Percentiles rank a stretch among this genome's conserved stretches.
Evolutionary conservation across 805 yeast genomes (phyloP).

Genomic region (Torulaspora quercuum): DNA sequence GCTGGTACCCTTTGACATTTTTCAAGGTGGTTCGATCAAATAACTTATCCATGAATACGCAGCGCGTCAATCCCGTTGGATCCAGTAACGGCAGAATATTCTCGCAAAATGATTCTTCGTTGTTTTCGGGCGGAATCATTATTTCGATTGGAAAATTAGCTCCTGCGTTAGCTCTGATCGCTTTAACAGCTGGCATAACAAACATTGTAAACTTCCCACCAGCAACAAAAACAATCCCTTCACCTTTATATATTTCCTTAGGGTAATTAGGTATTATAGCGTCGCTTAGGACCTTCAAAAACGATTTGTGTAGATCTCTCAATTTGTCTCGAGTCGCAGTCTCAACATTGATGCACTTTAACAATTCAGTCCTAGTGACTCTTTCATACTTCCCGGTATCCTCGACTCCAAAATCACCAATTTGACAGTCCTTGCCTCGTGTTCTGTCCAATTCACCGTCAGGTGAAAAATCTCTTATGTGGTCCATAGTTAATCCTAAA

Average conservation of each 20-base stretch:
- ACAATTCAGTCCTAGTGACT: conserved; percentile 16
- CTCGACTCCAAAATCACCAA: conserved; percentile 14
- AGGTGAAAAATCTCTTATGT: conserved; percentile 16
- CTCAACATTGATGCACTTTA: conserved; percentile 18
- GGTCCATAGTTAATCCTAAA: conserved; percentile 11
- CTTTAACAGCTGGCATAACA: conserved; percentile 58
- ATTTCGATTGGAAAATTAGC: conserved; percentile 75
- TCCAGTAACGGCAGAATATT: conserved; percentile 53
- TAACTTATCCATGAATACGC: conserved; percentile 60
- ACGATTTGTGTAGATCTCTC: conserved; percentile 15
- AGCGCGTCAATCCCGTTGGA: conserved; percentile 43
- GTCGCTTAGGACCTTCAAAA: conserved; percentile 8
- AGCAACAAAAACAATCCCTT: conserved; percentile 55
- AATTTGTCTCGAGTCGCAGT: conserved; percentile 12
- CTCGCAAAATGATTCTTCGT: conserved; percentile 58
- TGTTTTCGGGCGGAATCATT: conserved; percentile 64
- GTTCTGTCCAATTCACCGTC: conserved; percentile 15
- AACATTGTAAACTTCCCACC: conserved; percentile 76
- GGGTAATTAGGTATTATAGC: conserved; percentile 15
- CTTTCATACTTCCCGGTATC: conserved; percentile 11
- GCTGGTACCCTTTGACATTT: conserved; percentile 58
- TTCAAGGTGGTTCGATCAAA: conserved; percentile 47
- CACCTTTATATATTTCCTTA: conserved; percentile 37
- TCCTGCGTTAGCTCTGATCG: conserved; percentile 55
- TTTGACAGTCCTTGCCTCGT: conserved; percentile 13